Base-by-base conservation (phyloP, 179 eudicot genomes). In the Monotropa hypopitys region DNA sequence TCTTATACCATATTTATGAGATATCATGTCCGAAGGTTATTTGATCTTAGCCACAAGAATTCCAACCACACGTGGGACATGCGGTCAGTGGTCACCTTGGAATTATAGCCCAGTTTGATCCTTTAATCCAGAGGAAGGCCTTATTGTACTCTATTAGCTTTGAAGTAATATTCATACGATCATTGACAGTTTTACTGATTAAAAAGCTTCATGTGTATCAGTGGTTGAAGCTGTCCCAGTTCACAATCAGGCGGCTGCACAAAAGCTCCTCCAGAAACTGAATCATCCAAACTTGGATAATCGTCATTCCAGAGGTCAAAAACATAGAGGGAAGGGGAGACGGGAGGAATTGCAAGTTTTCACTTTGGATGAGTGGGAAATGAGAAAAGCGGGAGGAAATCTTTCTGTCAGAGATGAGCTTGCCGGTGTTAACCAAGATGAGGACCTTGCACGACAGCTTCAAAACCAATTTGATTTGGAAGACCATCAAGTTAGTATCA, bases 221-320 rank as follows among this genome's bases (percentile, higher is more conserved):
- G 98, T 86, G 81, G 90, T 84, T 43, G 95, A 92, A 76, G 85
- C 82, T 49, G 78, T 80, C 69, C 97, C 97, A 45, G 84, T 91
- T 81, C 97, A 93, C 78, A 93, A 93, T 84, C 98, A 91, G 84
- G 98, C 88, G 43, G 97, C 97, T 83, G 87, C 98, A 62, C 97
- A 90, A 71, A 93, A 93, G 70, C 97, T 93, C 54, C 89, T 88
- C n/a, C 93, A 86, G 85, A 93, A 85, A 85, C 85, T 90, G 92
- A 88, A 81, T 83, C 84, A 86, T 62, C 87, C 90, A 45, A 84
- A 53, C 28, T 80, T 76, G 72, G 82, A 74, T 47, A 75, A 73
- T 80, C 91, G 80, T 76, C 80, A 81, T 72, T 79, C 81, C 21
- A 87, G 86, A 84, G 88, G 84, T 83, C 85, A 86, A 70, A 85